Base-by-base conservation (phyloP, 169 alveolate genomes). In the Cryptosporidium viatorum region DNA sequence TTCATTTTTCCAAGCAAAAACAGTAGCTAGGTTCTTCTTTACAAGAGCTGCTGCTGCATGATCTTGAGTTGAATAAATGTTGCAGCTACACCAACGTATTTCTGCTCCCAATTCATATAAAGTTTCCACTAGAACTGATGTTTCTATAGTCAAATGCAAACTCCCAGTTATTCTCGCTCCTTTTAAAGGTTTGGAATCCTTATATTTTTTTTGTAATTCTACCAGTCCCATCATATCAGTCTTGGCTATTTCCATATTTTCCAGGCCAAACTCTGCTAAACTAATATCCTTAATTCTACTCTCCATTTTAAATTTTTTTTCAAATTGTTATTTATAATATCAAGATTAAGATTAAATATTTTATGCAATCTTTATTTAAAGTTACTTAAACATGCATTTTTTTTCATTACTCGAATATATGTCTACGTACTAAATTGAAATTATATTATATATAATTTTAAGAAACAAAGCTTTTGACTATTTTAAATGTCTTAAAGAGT, bases 51-150 rank as follows among this genome's bases (percentile, higher is more conserved):
- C 99, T 43, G 99, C 99, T 3, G 99, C 99, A 85, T 97, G 98
- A 92, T 98, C 99, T 92, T 97, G 97, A n/a, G 99, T 97, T 37
- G 99, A 96, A 94, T 93, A 97, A 85, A 97, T 97, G 96, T 98
- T 98, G 94, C 99, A 98, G 45, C 98, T 95, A 91, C 98, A 95
- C 99, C 99, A 98, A 71, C 99, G 95, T 52, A 98, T 95, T 67
- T 95, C 92, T 59, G 99, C 99, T 35, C 99, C 99, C 43, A 96
- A 93, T 26, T 91, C 96, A 35, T 85, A 85, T 84, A 97, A 91
- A 18, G 99, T 96, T 86, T 96, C 99, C 59, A 96, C 96, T 95
- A 86, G 86, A 65, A 75, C 95, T 65, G 95, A 96, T 9, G 99
- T 97, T 93, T 98, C 97, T 85, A 97, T 96, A 73, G 99, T 98